Base-by-base conservation (phyloP, 176 grass and related monocot species). In the Raddia distichophylla region DNA sequence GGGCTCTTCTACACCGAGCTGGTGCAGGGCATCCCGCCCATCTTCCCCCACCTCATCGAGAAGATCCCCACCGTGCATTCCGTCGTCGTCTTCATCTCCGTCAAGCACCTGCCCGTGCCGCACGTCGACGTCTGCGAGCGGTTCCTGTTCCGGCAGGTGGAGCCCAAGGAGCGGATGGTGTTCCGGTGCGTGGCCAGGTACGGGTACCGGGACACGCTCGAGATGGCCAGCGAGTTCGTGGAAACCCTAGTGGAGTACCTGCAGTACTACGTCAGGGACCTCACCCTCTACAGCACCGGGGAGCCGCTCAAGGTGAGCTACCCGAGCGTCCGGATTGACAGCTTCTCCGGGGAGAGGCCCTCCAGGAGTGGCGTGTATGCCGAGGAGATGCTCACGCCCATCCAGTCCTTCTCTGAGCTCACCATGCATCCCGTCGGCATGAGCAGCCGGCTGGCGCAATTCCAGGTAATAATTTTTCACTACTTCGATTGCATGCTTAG, bases 1-100 rank as follows among this genome's bases (percentile, higher is more conserved):
- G 94, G 86, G 0, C 87, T 97, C 54, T 91, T 97, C 52, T 97
- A 97, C 73, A 91, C 91, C 0, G 94, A 97, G 18, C 66, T 97
- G 5, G 94, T 93, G n/a, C 94, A 97, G 57, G 94, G 94, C 10
- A 76, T 97, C 9, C 89, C 94, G 0, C 94, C 94, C 0, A 89
- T 97, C 18, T 97, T 97, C 54, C 81, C 86, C 6, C 91, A 97
- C 42, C 87, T 93, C 52, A 74, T 90, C 2, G 89, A 86, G 56
- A 97, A 91, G 58, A 83, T 97, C 8, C 89, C 89, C 0, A 87
- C 86, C 35, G 27, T 97, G 13, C 91, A 91, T 58, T 91, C 94
- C 0, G 86, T 93, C 17, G 49, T 87, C 6, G 60, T 97, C 14
- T 85, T 93, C 83, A 84, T 93, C 67, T 93, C 94, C 0, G 79